These are phyloP conservation scores for Euclidium syriacum DNA, from an alignment of 345 rosid species.

Conservation along the genomic window DNA sequence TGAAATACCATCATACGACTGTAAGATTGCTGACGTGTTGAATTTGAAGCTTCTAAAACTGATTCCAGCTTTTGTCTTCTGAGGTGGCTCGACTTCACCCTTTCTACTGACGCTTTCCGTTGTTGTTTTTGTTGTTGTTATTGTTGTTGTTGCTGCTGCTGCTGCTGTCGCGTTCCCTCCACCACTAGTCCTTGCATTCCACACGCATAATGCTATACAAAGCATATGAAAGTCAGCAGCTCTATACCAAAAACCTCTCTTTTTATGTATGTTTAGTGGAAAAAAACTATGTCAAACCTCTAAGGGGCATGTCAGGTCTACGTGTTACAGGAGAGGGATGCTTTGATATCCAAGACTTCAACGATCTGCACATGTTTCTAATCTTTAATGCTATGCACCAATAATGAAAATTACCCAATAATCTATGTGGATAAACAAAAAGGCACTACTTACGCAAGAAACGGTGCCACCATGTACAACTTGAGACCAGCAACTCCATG, in stretches of 20 bases:
- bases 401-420: neutral
- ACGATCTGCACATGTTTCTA: conserved; percentile 43
- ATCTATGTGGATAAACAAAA: neutral
- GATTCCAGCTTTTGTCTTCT: conserved; percentile 50
- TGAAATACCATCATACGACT: conserved; percentile 58
- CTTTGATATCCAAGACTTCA: conserved; percentile 64
- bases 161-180: conserved; percentile 45
- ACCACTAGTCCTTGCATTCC: conserved; percentile 72
- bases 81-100: conserved; percentile 39
- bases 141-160: too few relatives aligned
- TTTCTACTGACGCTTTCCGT: conserved; percentile 27
- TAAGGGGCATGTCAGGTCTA: conserved; percentile 56
- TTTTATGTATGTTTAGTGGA: conserved; percentile 5
- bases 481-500: conserved; percentile 81
- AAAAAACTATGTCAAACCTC: conserved; percentile 38
- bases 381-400: conserved; percentile 3
- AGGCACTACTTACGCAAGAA: conserved; percentile 60
- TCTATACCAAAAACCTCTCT: neutral
- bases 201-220: conserved; percentile 52
- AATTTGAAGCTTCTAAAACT: conserved; percentile 72
- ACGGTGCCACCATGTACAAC: conserved; percentile 97
- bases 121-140: too few relatives aligned
- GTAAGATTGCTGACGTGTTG: conserved; percentile 47
- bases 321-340: conserved; percentile 58
- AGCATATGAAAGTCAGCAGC: conserved; percentile 13